Percentiles rank a stretch among this genome's conserved stretches.
phyloP scores from a whole-genome alignment of 2,329 filamentous ascomycete species.

The Hypoxylon sp. region DNA sequence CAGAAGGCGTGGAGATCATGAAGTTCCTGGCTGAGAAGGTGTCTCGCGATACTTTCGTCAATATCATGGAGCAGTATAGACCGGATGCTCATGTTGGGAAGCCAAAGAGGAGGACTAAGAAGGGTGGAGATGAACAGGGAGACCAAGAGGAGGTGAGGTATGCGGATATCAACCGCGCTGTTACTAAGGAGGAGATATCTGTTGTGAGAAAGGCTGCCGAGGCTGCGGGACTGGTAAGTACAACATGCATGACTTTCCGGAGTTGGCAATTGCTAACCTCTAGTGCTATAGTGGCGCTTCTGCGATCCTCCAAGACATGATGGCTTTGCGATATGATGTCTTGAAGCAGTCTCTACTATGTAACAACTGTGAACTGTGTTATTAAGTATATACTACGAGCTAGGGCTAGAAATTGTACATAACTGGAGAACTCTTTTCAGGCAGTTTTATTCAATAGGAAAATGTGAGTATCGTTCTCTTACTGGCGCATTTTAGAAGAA shows the following conservation, averaged over 20 bases:
- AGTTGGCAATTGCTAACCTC: conserved; percentile 12
- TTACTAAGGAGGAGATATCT: conserved; percentile 75
- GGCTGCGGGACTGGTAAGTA: conserved; percentile 71
- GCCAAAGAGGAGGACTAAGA: conserved; percentile 59
- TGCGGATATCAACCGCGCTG: conserved; percentile 82
- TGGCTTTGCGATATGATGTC: conserved; percentile 40
- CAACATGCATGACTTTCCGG: not conserved
- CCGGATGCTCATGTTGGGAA: conserved; percentile 87
- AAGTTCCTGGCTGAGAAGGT: conserved; percentile 81
- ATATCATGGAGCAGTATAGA: conserved; percentile 92
- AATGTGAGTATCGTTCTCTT: not conserved
- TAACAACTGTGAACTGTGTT: not conserved
- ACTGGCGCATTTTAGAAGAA: not conserved
- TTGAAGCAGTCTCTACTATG: not conserved
- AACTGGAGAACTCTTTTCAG: not conserved
- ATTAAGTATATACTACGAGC: not conserved
- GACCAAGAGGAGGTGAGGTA: conserved; percentile 71
- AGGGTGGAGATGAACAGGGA: conserved; percentile 48
- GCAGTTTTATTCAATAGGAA: not conserved
- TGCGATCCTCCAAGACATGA: conserved; percentile 44
- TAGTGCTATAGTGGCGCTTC: conserved; percentile 39
- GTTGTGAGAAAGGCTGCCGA: conserved; percentile 77
- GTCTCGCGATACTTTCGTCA: conserved; percentile 81
- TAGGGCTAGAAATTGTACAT: not conserved
- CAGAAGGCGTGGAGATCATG: conserved; percentile 82